Evolutionary conservation across 768 basidiomycete species (phyloP).

Genomic region (Paxillus involutus): DNA sequence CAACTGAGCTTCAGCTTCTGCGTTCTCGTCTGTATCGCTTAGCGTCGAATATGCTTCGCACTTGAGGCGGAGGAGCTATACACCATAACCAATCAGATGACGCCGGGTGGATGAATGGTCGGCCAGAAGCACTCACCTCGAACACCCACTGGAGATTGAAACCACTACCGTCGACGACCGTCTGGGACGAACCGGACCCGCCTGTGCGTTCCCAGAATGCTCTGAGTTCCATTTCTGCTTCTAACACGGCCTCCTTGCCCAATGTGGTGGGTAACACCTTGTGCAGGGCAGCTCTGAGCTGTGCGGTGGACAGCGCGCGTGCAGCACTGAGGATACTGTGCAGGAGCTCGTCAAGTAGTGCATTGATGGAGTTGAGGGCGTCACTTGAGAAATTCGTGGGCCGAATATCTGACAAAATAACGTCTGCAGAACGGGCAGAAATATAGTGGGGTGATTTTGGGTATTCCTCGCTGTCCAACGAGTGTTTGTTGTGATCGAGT

Average conservation of each 20-base stretch:
- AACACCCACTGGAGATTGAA: slow-evolving; percentile 76
- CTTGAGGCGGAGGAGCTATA: slow-evolving; percentile 75
- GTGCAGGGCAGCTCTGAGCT: slow-evolving; percentile 69
- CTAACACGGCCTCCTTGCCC: slow-evolving; percentile 88
- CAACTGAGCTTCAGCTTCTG: slow-evolving; percentile 58
- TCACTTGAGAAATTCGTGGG: slow-evolving; percentile 83
- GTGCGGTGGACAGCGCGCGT: slow-evolving; percentile 70
- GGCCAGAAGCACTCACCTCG: slow-evolving; percentile 48
- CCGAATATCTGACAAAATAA: slow-evolving; percentile 89
- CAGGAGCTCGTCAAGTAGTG: slow-evolving; percentile 82
- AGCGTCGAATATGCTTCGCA: slow-evolving; percentile 88
- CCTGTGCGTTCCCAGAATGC: slow-evolving; percentile 82
- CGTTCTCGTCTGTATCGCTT: slow-evolving; percentile 78
- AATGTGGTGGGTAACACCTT: slow-evolving; percentile 75
- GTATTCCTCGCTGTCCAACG: slow-evolving; percentile 6
- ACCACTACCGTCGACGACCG: slow-evolving; percentile 48
- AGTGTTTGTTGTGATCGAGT: slow-evolving; percentile 19
- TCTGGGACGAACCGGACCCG: slow-evolving; percentile 29
- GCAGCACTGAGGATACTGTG: slow-evolving; percentile 67
- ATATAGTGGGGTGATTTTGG: slow-evolving; percentile 68
- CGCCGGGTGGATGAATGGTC: not conserved
- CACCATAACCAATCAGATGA: slow-evolving; percentile 2
- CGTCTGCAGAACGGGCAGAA: slow-evolving; percentile 81
- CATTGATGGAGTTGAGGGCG: slow-evolving; percentile 78
- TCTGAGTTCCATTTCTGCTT: slow-evolving; percentile 90